Evolutionary conservation across 2,329 filamentous ascomycete species (phyloP).

Genomic region (Colletotrichum sp.): DNA sequence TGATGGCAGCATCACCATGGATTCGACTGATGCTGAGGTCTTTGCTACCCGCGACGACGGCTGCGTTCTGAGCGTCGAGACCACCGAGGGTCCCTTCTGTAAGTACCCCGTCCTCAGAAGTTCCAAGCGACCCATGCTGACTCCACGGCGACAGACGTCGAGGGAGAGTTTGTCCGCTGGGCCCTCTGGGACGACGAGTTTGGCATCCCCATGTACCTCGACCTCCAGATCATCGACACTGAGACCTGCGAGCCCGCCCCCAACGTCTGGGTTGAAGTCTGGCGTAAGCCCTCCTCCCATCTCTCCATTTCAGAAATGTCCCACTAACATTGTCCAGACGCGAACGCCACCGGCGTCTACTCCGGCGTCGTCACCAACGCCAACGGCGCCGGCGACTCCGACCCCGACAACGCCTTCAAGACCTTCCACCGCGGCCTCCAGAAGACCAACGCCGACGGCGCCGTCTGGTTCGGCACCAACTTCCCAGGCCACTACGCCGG

Average conservation of each 20-base stretch:
- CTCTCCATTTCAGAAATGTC: background rate
- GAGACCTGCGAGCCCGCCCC: constrained; percentile 12
- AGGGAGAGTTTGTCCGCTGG: constrained; percentile 7
- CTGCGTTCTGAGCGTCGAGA: background rate
- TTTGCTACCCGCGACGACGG: constrained; percentile 12
- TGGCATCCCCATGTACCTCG: constrained; percentile 5
- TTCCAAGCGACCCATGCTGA: background rate
- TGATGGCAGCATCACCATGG: background rate
- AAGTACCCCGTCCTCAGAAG: too few relatives aligned
- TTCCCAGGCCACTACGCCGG: constrained; percentile 49
- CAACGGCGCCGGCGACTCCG: background rate
- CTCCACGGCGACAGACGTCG: background rate
- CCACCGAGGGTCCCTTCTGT: constrained; percentile 3
- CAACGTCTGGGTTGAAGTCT: constrained; percentile 3
- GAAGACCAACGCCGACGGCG: constrained; percentile 22
- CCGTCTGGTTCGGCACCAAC: constrained; percentile 43
- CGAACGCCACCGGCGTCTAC: constrained; percentile 15
- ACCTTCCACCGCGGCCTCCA: constrained; percentile 3
- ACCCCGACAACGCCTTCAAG: background rate
- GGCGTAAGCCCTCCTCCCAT: background rate
- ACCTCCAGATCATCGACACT: constrained; percentile 17
- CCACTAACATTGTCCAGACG: background rate
- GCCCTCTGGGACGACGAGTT: background rate
- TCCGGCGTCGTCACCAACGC: background rate
- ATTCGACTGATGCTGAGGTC: background rate